Base-by-base conservation (phyloP, 2,329 filamentous ascomycete species). In the Botrytis aclada region DNA sequence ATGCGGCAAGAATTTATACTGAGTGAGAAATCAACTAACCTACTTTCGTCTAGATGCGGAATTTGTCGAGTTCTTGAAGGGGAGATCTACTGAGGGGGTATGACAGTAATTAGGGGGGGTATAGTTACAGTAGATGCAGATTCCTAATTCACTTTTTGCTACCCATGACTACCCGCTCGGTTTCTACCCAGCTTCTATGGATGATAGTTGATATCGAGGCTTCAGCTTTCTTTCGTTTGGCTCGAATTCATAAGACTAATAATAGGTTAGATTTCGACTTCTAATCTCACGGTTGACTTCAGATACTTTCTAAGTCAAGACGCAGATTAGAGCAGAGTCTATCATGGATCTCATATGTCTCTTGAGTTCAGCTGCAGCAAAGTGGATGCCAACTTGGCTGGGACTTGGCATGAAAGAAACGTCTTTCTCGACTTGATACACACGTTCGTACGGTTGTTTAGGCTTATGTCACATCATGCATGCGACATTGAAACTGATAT, bases 41-140 rank as follows among this genome's bases (percentile, higher is more conserved):
- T 58, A 18, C n/a, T 60, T 56, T 56, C 51, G 32, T 37, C 25
- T 58, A 82, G 80, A 81, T 66, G 77, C 77, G 64, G 79, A 80
- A n/a, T 83, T 82, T 71, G 74, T 79, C 10, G 78, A 81, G 34
- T 83, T 83, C 69, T 79, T 80, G 72, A 82, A 82, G 70, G 79
- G 79, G 56, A 77, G 73, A 64, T 69, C 47, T 4, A 47, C 63
- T 12, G 25, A 45, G 14, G 74, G 76, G 58, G 70, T 74, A 22
- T 77, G 67, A 72, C 8, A 32, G 45, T n/a, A 60, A 67, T 37
- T 47, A 58, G 32, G 16, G 25, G 22, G 18, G 5, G 16, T 25
- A 18, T 58, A 58, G 29, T 16, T 34, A 58, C 34, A 58, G 56
- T 20, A 34, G 56, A 58, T 18, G 29, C 18, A 34, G 16, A 12